Conservation (phyloP, 306 rosid species). For the Alnus glutinosa region DNA sequence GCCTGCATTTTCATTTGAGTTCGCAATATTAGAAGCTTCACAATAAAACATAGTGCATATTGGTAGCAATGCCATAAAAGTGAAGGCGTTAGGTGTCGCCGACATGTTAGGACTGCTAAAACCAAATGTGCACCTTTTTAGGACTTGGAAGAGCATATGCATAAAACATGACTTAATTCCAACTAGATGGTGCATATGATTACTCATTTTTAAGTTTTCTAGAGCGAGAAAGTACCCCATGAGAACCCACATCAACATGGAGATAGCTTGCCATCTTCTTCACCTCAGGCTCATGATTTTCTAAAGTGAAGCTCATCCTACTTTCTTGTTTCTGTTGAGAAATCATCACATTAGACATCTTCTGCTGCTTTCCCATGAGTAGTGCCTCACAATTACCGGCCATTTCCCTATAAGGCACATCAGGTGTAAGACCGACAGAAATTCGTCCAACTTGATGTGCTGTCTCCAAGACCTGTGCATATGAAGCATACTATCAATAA, state of each 20-base stretch:
- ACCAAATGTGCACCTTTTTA: background rate
- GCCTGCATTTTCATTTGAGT: constrained; percentile 50
- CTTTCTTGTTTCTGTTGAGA: constrained; percentile 44
- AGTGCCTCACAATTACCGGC: constrained; percentile 77
- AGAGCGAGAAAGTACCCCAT: constrained; percentile 44
- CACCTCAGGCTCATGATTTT: constrained; percentile 36
- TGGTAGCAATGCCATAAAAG: background rate
- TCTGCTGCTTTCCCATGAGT: constrained; percentile 69
- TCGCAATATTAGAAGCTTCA: constrained; percentile 30
- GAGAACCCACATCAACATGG: constrained; percentile 11
- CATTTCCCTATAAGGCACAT: constrained; percentile 80
- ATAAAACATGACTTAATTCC: background rate
- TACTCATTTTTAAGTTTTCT: constrained; percentile 16
- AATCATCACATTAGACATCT: constrained; percentile 73
- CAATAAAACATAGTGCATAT: constrained; percentile 9
- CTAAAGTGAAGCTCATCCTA: constrained; percentile 27
- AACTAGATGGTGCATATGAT: constrained; percentile 2
- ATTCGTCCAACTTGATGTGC: constrained; percentile 58
- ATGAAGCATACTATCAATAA: constrained; percentile 18
- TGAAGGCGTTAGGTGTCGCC: background rate
- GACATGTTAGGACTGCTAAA: constrained; percentile 1
- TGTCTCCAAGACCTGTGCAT: constrained; percentile 69
- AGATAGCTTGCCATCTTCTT: constrained; percentile 28
- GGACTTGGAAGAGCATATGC: background rate
- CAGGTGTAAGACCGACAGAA: constrained; percentile 48